Evolutionary conservation across 495 filamentous ascomycete species (phyloP).

Genomic region (Lichina pygmaea): DNA sequence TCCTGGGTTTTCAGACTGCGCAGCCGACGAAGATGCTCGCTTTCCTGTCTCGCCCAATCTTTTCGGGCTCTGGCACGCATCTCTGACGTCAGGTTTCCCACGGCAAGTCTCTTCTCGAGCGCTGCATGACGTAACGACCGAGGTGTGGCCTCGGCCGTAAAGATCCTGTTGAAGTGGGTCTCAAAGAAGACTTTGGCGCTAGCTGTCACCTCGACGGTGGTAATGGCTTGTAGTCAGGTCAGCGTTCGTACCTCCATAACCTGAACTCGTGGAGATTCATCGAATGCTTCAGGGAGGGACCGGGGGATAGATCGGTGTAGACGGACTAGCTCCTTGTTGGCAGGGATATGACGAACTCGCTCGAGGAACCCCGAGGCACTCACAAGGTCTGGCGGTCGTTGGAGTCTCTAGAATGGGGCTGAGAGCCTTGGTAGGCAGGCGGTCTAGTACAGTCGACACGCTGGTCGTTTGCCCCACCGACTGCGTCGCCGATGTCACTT

Average conservation of each 20-base stretch:
- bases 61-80: conserved; percentile 26
- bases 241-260: conserved; percentile 3
- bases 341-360: too few species aligned
- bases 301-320: background rate
- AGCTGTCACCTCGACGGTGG: conserved; percentile 50
- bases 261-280: conserved; percentile 1
- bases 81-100: conserved; percentile 21
- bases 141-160: conserved; percentile 21
- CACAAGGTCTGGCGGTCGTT: background rate
- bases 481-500: background rate
- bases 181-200: conserved; percentile 74
- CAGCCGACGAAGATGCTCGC: conserved; percentile 44
- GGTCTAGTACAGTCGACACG: background rate
- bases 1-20: conserved; percentile 39
- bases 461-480: background rate
- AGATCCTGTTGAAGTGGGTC: conserved; percentile 45
- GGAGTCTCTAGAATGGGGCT: background rate
- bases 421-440: background rate
- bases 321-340: background rate
- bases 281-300: background rate
- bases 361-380: background rate
- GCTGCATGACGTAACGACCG: conserved; percentile 38
- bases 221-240: conserved; percentile 27
- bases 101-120: conserved; percentile 33
- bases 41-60: conserved; percentile 38